Conservation (phyloP, 2,329 filamentous ascomycete species). For the Diplodia mutila region DNA sequence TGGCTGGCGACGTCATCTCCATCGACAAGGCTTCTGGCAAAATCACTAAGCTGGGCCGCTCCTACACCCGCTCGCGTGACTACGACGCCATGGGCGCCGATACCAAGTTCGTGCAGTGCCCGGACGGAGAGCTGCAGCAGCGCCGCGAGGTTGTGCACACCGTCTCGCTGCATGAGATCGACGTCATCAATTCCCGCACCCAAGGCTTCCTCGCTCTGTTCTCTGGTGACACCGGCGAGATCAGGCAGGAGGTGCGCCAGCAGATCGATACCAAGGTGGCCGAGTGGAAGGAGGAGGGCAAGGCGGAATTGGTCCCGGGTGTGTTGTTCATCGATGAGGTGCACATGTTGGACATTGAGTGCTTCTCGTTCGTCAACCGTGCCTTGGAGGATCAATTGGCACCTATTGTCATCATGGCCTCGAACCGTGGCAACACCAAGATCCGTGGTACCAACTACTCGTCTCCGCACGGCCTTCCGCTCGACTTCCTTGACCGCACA, state of each 20-base stretch:
- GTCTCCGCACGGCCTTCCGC: conserved; percentile 88
- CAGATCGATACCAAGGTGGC: conserved; percentile 99
- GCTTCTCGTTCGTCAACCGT: conserved; percentile 98
- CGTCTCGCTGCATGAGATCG: conserved; percentile 95
- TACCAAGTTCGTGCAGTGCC: conserved; percentile 97
- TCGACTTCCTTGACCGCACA: conserved; percentile 94
- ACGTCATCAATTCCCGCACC: conserved; percentile 98
- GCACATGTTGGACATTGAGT: conserved; percentile 99
- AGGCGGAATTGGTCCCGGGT: conserved; percentile 95
- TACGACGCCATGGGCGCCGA: conserved; percentile 99
- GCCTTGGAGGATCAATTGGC: conserved; percentile 93
- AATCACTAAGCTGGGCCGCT: conserved; percentile 94
- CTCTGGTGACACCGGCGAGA: conserved; percentile 97
- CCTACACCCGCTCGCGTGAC: conserved; percentile 91
- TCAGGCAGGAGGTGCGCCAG: conserved; percentile 93
- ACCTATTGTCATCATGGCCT: conserved; percentile 98
- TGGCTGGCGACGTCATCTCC: conserved; percentile 97
- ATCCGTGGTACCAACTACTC: conserved; percentile 94
- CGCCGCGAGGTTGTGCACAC: conserved; percentile 97
- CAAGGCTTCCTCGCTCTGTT: conserved; percentile 97
- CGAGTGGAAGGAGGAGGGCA: conserved; percentile 99
- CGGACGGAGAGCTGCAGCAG: conserved; percentile 95
- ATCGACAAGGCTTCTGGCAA: conserved; percentile 99
- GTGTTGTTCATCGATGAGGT: conserved; percentile 99
- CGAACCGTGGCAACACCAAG: conserved; percentile 87